phyloP scores from a whole-genome alignment of 768 basidiomycete species.

The Candolleomyces aberdarensis region DNA sequence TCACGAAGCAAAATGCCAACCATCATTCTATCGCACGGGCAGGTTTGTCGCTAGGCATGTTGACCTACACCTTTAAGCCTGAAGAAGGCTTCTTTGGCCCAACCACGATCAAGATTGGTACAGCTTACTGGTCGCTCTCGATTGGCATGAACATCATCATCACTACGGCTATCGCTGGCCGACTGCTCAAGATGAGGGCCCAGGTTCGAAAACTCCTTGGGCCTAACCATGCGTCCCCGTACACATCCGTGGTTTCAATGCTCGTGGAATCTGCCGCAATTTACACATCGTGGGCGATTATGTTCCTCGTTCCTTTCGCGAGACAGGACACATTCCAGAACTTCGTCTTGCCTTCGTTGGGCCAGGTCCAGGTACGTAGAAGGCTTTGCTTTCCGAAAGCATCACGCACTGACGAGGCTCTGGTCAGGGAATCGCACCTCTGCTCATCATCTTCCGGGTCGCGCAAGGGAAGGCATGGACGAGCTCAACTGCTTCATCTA shows the following conservation, averaged over 20 bases:
- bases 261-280: constrained; percentile 37
- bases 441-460: constrained; percentile 18
- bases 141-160: constrained; percentile 36
- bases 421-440: constrained; percentile 14
- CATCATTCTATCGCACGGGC: not conserved
- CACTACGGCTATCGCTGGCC: constrained; percentile 31
- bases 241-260: constrained; percentile 32
- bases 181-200: constrained; percentile 27
- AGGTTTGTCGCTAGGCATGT: constrained; percentile 11
- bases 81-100: constrained; percentile 13
- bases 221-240: constrained; percentile 21
- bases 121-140: constrained; percentile 33
- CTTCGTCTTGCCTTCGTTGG: constrained; percentile 23
- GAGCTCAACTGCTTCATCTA: not conserved
- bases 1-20: too few relatives aligned
- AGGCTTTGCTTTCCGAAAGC: not conserved
- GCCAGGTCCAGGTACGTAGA: constrained; percentile 16
- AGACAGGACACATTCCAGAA: constrained; percentile 23
- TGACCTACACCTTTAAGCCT: constrained; percentile 7
- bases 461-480: constrained; percentile 17
- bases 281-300: constrained; percentile 28
- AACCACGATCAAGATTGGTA: constrained; percentile 26
- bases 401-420: not conserved
- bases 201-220: constrained; percentile 19
- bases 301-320: constrained; percentile 33